These are phyloP conservation scores for Barbatosphaeria neglecta DNA, from an alignment of 495 filamentous ascomycete genomes.

Conservation along the genomic window DNA sequence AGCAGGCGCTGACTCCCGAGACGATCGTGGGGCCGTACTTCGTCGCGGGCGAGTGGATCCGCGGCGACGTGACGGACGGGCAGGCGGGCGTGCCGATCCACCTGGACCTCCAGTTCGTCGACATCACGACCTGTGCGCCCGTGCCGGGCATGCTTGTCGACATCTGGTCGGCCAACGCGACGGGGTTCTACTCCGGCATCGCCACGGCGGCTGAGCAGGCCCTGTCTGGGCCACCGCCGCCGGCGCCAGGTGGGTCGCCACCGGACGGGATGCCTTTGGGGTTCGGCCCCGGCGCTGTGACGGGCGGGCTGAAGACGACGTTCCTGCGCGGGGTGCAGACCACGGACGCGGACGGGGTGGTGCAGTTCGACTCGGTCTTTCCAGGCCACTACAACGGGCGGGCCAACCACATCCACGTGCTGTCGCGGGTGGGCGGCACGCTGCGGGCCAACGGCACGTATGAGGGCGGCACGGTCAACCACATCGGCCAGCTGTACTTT, in stretches of 20 bases:
- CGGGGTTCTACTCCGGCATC: slow-evolving; percentile 40
- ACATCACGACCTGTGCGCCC: slow-evolving; percentile 43
- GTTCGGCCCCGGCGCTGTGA: slow-evolving; percentile 3
- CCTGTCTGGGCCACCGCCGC: too few species aligned
- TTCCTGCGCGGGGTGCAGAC: slow-evolving; percentile 40
- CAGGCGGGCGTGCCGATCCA: slow-evolving; percentile 37
- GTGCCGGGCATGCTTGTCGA: slow-evolving; percentile 39
- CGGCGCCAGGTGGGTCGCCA: too few species aligned
- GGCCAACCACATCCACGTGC: slow-evolving; percentile 46
- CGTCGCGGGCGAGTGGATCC: slow-evolving; percentile 35
- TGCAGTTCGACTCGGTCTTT: slow-evolving; percentile 44
- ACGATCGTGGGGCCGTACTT: slow-evolving; percentile 32
- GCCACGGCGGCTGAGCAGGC: too few species aligned
- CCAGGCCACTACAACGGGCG: slow-evolving; percentile 50
- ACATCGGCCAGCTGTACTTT: slow-evolving; percentile 50
- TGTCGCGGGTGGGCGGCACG: slow-evolving; percentile 33
- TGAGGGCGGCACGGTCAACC: slow-evolving; percentile 32
- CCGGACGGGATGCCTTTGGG: too few species aligned
- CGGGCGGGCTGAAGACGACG: slow-evolving; percentile 31
- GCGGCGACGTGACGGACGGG: slow-evolving; percentile 35
- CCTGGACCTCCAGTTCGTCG: slow-evolving; percentile 45
- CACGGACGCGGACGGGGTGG: slow-evolving; percentile 45
- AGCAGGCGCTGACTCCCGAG: slow-evolving; percentile 26
- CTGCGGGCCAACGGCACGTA: slow-evolving; percentile 31
- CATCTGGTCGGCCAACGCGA: slow-evolving; percentile 48